These are phyloP conservation scores for Fusarium pseudoanthophilum DNA, from an alignment of 2,329 filamentous ascomycete genomes.

Conservation along the genomic window DNA sequence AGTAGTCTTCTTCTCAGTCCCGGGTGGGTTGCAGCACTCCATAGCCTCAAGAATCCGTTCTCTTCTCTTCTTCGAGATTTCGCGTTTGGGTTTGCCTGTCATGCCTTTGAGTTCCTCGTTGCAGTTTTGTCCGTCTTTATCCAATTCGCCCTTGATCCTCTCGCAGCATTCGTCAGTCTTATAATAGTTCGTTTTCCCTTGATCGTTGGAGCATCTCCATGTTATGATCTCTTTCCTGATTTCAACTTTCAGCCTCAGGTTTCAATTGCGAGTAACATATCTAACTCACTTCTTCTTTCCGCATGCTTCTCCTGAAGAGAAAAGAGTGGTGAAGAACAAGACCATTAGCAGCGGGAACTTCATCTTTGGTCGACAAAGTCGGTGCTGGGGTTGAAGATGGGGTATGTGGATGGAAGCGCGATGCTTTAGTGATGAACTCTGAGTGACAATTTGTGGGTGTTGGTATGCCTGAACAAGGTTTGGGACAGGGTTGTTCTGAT, in stretches of 20 bases:
- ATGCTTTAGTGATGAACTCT: background rate
- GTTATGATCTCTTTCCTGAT: background rate
- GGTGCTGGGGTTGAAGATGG: background rate
- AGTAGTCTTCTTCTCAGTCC: no score
- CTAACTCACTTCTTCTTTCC: background rate
- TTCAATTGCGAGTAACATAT: background rate
- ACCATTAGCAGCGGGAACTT: background rate
- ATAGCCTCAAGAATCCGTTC: no score
- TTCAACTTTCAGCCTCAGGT: background rate
- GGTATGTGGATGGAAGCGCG: background rate
- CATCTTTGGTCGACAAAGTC: background rate
- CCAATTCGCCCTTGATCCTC: no score
- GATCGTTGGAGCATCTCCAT: no score
- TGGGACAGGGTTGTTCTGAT: background rate
- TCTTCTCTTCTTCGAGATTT: no score
- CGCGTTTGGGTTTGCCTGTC: no score
- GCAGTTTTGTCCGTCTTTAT: no score
- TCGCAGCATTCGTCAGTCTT: no score
- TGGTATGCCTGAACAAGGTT: background rate
- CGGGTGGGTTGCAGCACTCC: no score
- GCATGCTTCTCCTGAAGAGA: background rate
- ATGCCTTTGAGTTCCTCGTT: no score
- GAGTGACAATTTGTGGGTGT: background rate
- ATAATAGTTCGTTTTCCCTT: no score
- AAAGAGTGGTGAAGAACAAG: background rate